phyloP scores from a whole-genome alignment of 2,329 filamentous ascomycete species.

The Colletotrichum melonis region DNA sequence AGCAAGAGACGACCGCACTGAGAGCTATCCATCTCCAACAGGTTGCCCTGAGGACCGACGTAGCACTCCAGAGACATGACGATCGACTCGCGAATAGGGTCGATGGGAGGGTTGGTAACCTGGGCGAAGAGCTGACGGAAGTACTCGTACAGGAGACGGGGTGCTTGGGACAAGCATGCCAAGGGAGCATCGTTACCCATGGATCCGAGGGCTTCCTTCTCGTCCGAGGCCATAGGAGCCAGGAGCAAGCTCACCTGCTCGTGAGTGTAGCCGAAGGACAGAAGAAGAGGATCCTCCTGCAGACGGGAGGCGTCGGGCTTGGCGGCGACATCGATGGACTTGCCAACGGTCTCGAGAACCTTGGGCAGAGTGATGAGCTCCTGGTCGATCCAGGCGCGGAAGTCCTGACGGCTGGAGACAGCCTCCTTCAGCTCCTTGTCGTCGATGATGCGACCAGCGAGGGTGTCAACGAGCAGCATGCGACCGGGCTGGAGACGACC shows the following conservation, averaged over 20 bases:
- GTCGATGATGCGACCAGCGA: constrained; percentile 90
- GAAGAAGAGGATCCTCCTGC: constrained; percentile 86
- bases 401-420: constrained; percentile 88
- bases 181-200: constrained; percentile 98
- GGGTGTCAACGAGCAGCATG: constrained; percentile 95
- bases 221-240: constrained; percentile 95
- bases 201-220: constrained; percentile 95
- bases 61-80: constrained; percentile 99
- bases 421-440: constrained; percentile 91
- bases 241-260: constrained; percentile 94
- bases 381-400: constrained; percentile 87
- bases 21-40: constrained; percentile 90
- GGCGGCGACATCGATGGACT: constrained; percentile 70
- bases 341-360: constrained; percentile 72
- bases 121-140: constrained; percentile 98
- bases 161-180: constrained; percentile 89
- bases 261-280: constrained; percentile 92
- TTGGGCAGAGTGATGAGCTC: constrained; percentile 85
- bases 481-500: constrained; percentile 93
- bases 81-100: constrained; percentile 95
- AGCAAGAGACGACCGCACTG: constrained; percentile 89
- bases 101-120: constrained; percentile 97
- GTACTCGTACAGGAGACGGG: constrained; percentile 92
- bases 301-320: constrained; percentile 76
- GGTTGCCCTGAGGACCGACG: constrained; percentile 93